Evolutionary conservation across 768 basidiomycete genomes (phyloP), one percentile per base, ranked within the genome.

Genomic region (Infundibulicybe gibba): DNA sequence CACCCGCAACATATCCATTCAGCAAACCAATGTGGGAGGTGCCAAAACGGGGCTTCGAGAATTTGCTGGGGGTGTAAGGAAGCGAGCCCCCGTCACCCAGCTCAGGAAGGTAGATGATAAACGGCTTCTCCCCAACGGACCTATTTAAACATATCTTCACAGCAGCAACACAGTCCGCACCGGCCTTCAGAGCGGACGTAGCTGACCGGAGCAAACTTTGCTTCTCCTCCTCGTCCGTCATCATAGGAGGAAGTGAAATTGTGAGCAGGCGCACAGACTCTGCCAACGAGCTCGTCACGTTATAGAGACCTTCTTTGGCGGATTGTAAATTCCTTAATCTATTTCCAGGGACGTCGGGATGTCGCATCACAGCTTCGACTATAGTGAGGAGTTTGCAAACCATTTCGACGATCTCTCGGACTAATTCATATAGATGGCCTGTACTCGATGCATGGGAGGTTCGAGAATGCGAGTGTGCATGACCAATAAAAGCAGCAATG

Each of bases 401-500:
- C 70, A 87, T 85, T 63, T 95, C 93, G 43, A 97, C 89, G 40
- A 94, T 88, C 67, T 95, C 91, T 43, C 87, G 81, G n/a, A 94
- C 91, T 44, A 97, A 80, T 54, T 97, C 94, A 60, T 97, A 94
- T 65, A 98, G 76, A 54, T 93, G 88, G 1, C 91, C 94, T 13
- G 93, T 94, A 50, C 87, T 91, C 5, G 92, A 90, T 0, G 95
- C 92, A 65, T 97, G 94, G 21, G 90, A 90, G 34, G 80, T 75
- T 39, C 90, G 84, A 16, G 90, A 85, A 71, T 97, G 90, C 13
- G 90, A 90, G 58, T 98, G 95, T 1, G 93, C 90, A 61, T 97
- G 94, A 1, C 94, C 95, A 56, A 99, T 97, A 63, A 99, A 94
- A 5, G 94, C 95, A 16, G 97, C 94, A 59, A 97, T 92, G 15